phyloP scores from a whole-genome alignment of 495 filamentous ascomycete species.

The Penicillium dipodomyicola region DNA sequence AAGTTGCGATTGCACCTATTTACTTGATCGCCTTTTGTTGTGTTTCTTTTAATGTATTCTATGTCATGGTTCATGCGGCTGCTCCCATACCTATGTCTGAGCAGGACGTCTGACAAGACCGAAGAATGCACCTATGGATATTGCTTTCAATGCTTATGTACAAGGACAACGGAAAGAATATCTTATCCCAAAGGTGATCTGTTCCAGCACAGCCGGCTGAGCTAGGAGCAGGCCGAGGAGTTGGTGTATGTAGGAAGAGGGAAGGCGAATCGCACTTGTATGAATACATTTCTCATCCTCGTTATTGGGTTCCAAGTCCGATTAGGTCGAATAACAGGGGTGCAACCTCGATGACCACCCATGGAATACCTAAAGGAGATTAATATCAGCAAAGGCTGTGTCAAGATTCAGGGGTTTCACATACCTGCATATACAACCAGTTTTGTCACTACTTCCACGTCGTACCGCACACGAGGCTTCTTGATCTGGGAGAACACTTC shows the following conservation, averaged over 20 bases:
- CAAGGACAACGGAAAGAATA: conserved; percentile 19
- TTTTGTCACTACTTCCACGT: conserved; percentile 96
- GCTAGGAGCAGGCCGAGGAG: conserved; percentile 9
- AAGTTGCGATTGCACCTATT: background rate
- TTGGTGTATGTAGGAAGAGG: background rate
- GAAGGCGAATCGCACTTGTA: background rate
- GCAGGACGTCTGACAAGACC: background rate
- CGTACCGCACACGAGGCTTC: conserved; percentile 87
- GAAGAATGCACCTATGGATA: conserved; percentile 16
- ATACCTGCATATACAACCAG: conserved; percentile 90
- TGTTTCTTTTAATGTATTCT: background rate
- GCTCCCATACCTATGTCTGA: background rate
- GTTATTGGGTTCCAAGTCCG: conserved; percentile 33
- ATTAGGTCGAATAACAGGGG: conserved; percentile 32
- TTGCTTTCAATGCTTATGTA: conserved; percentile 25
- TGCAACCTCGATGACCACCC: conserved; percentile 34
- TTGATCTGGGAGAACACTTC: conserved; percentile 84
- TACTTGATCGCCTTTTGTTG: background rate
- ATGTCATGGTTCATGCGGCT: background rate
- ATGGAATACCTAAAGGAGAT: conserved; percentile 29
- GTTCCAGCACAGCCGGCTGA: conserved; percentile 24
- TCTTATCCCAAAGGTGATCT: background rate
- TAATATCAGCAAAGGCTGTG: conserved; percentile 4
- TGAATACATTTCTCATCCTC: background rate
- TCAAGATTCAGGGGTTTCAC: conserved; percentile 21